phyloP scores from a whole-genome alignment of 208 protist species.

The Leishmania mexicana region DNA sequence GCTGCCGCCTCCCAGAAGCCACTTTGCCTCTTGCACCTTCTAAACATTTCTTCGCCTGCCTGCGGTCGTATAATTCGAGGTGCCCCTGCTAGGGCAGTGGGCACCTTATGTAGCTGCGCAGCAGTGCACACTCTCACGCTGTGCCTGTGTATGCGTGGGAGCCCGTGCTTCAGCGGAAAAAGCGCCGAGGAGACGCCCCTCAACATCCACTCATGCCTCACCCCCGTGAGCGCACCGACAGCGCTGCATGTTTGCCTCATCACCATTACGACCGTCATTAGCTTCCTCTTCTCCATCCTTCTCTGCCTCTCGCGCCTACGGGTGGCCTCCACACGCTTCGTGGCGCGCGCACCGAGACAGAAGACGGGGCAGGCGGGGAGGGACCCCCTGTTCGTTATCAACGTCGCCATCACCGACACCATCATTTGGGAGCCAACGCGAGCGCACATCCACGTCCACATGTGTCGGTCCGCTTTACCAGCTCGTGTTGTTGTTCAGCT shows the following conservation, averaged over 20 bases:
- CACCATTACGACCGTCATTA: background rate
- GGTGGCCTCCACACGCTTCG: background rate
- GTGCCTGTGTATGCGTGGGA: background rate
- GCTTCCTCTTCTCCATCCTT: background rate
- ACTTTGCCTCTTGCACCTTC: background rate
- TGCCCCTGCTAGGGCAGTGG: background rate
- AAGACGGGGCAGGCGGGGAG: background rate
- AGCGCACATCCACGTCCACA: background rate
- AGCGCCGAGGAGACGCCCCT: background rate
- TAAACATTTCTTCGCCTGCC: background rate
- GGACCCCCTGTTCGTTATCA: background rate
- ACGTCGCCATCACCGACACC: background rate
- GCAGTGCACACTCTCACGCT: background rate
- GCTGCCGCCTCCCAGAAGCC: background rate
- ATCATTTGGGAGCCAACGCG: background rate
- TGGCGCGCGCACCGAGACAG: background rate
- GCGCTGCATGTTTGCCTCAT: background rate
- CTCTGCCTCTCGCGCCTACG: background rate
- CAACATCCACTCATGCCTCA: background rate
- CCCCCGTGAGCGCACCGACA: background rate
- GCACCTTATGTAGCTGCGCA: background rate
- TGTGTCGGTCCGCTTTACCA: conserved; percentile 38
- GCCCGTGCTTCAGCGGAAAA: no score
- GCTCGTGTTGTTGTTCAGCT: conserved; percentile 57
- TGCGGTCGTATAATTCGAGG: background rate